phyloP scores from a whole-genome alignment of 2,329 filamentous ascomycete species.

The Fusarium mexicanum region DNA sequence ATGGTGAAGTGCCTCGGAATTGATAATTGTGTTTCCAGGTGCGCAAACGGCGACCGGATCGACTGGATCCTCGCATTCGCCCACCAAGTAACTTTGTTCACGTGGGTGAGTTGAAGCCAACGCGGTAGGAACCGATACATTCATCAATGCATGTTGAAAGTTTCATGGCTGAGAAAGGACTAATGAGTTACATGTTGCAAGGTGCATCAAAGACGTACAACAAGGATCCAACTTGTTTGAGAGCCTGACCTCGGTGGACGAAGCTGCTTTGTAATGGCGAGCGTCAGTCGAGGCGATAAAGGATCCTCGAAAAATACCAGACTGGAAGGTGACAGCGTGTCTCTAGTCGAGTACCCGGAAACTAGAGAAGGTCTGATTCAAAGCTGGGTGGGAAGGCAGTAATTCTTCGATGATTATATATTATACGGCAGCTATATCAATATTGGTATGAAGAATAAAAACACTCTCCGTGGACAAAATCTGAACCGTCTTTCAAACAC shows the following conservation, averaged over 20 bases:
- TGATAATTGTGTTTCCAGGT: no score
- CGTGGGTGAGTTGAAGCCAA: no score
- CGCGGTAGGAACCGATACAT: no score
- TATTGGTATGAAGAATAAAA: background rate
- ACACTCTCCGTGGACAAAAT: rapidly evolving
- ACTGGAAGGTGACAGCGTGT: background rate
- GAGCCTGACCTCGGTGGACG: background rate
- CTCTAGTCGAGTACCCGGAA: background rate
- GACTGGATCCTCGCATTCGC: no score
- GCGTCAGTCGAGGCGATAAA: background rate
- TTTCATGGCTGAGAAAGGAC: no score
- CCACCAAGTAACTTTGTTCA: no score
- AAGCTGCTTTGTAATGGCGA: background rate
- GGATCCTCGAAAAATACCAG: background rate
- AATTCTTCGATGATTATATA: background rate
- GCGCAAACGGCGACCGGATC: no score
- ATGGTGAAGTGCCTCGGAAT: no score
- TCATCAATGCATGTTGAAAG: no score
- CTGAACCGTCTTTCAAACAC: background rate
- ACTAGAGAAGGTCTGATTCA: background rate
- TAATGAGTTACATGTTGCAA: background rate
- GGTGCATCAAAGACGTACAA: background rate
- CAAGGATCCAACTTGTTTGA: background rate
- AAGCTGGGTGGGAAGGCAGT: background rate
- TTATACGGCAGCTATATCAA: background rate